phyloP scores from a whole-genome alignment of 169 alveolate species.

The Babesia divergens region DNA sequence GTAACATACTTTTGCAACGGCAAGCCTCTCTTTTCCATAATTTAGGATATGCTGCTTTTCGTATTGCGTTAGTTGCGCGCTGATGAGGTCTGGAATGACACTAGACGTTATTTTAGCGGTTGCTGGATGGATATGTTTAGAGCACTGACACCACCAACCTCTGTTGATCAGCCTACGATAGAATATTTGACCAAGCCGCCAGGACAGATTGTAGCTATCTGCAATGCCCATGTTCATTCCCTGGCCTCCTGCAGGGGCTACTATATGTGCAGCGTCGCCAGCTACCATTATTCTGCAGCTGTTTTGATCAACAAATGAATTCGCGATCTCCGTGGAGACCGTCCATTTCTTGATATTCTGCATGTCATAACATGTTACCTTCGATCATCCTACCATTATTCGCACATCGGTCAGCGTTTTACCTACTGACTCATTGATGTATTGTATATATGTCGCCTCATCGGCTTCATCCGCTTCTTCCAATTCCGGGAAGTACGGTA shows the following conservation, averaged over 20 bases:
- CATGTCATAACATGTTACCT: background rate
- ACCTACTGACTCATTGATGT: constrained; percentile 68
- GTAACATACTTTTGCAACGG: constrained; percentile 54
- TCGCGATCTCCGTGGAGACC: constrained; percentile 78
- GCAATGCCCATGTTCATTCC: constrained; percentile 92
- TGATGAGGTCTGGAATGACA: background rate
- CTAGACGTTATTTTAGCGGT: background rate
- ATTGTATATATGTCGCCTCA: constrained; percentile 45
- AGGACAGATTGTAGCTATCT: constrained; percentile 71
- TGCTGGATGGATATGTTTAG: background rate
- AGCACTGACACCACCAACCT: background rate
- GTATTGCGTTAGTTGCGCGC: constrained; percentile 9
- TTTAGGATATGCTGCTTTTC: constrained; percentile 26
- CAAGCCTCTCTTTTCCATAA: constrained; percentile 33
- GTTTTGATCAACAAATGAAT: constrained; percentile 66
- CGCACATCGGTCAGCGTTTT: constrained; percentile 58
- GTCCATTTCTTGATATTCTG: constrained; percentile 75
- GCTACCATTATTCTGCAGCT: constrained; percentile 70
- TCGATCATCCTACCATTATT: constrained; percentile 52
- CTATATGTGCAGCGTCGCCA: constrained; percentile 92
- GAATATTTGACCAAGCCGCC: constrained; percentile 47
- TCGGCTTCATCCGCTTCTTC: constrained; percentile 47
- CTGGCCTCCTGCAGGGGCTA: constrained; percentile 93
- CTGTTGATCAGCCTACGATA: constrained; percentile 4
- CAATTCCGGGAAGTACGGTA: constrained; percentile 83